Percentiles rank a stretch among this genome's conserved stretches.
Conservation (phyloP, 228 moss, liverwort and hornwort species). For the Sphagnum magellanicum region DNA sequence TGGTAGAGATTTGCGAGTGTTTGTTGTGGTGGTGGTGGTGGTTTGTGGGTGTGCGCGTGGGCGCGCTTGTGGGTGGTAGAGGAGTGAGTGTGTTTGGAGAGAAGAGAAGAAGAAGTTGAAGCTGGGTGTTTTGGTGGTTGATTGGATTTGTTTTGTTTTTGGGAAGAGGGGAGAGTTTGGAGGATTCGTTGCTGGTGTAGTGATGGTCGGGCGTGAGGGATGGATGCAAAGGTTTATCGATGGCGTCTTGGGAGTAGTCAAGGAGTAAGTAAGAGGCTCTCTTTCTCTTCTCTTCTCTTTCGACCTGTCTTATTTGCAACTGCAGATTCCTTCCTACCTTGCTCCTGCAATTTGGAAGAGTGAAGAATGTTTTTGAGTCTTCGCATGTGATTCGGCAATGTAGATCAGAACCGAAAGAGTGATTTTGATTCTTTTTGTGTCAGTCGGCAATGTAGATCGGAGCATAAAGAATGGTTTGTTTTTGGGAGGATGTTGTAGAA, state of each 20-base stretch:
- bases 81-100: no score
- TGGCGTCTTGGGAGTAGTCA: constrained; percentile 68
- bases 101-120: no score
- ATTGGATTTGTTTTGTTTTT: no score
- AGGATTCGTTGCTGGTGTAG: constrained; percentile 4
- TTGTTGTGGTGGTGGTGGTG: no score
- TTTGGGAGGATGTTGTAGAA: no score
- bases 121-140: no score
- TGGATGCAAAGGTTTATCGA: constrained; percentile 80
- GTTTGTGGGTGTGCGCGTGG: no score
- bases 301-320: neutral
- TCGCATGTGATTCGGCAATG: neutral
- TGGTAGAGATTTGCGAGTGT: no score
- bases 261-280: constrained; percentile 56
- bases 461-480: no score
- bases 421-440: neutral
- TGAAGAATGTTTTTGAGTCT: neutral
- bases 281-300: neutral
- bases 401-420: neutral
- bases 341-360: neutral
- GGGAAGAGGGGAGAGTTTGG: no score
- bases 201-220: constrained; percentile 16
- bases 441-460: neutral
- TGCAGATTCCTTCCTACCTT: neutral
- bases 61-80: no score